Conservation (phyloP, 306 rosid genomes). For the Fragaria ananassa region DNA sequence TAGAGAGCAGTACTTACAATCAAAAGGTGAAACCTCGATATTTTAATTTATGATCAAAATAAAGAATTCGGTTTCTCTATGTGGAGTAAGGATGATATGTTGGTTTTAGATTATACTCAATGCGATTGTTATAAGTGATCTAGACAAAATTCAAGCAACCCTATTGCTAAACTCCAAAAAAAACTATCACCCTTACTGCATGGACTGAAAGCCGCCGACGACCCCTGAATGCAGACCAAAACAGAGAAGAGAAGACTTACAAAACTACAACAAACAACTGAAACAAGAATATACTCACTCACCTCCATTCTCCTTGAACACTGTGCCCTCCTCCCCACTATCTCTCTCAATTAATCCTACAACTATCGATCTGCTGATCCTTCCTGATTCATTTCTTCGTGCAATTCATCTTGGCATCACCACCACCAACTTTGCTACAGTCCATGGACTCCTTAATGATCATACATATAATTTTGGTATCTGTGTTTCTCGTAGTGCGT, state of each 20-base stretch:
- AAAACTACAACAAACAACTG: background rate
- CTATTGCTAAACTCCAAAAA: no score
- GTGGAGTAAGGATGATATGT: no score
- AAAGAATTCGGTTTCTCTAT: no score
- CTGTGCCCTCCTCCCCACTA: background rate
- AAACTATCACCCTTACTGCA: no score
- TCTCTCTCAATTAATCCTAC: background rate
- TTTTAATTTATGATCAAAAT: no score
- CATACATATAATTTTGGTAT: background rate
- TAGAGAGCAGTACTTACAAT: no score
- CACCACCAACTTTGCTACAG: background rate
- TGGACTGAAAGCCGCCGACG: background rate
- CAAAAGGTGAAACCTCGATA: no score
- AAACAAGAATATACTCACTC: background rate
- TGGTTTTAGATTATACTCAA: no score
- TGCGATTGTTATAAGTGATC: no score
- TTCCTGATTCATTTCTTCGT: background rate
- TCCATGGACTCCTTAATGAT: background rate
- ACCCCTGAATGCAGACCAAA: background rate
- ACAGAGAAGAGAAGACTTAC: background rate
- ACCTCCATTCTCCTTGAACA: background rate
- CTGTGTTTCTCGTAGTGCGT: constrained; percentile 13
- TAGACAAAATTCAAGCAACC: no score
- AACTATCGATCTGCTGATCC: background rate
- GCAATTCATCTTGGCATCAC: background rate